A percentile compares a stretch with the other conserved stretches of the same genome.
phyloP scores from a whole-genome alignment of 2,329 filamentous ascomycete species.

The Microsporum audouinii region DNA sequence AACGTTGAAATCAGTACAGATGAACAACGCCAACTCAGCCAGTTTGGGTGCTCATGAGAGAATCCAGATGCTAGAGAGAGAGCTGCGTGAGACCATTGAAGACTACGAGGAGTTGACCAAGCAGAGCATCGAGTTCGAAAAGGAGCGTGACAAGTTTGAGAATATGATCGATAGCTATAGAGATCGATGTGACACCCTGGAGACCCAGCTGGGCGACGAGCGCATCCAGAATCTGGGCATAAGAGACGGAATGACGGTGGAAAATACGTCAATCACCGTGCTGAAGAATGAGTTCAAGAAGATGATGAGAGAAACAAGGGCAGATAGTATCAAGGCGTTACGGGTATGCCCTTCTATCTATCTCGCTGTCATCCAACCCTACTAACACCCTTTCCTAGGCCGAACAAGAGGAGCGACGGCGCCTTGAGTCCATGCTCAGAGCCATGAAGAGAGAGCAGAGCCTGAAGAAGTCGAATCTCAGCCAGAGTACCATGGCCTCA shows the following conservation, averaged over 20 bases:
- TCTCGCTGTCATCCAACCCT: background rate
- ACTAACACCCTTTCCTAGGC: conserved; percentile 35
- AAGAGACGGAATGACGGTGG: conserved; percentile 33
- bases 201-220: conserved; percentile 55
- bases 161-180: conserved; percentile 51
- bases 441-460: conserved; percentile 34
- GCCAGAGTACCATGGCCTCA: conserved; percentile 26
- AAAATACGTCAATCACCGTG: conserved; percentile 56
- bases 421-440: conserved; percentile 53
- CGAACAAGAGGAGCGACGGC: conserved; percentile 60
- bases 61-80: conserved; percentile 48
- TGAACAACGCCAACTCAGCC: conserved; percentile 15
- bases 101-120: conserved; percentile 62
- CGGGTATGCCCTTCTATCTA: conserved; percentile 41
- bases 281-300: conserved; percentile 66
- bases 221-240: conserved; percentile 55
- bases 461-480: conserved; percentile 25
- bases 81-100: conserved; percentile 54
- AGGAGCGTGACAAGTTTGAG: conserved; percentile 56
- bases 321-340: conserved; percentile 52
- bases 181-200: conserved; percentile 52
- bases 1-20: conserved; percentile 26
- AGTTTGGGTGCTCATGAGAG: conserved; percentile 33
- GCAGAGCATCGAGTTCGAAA: conserved; percentile 58
- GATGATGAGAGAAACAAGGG: conserved; percentile 64